Evolutionary conservation across 768 basidiomycete species (phyloP), one percentile per base, ranked within the genome.

Genomic region (Gelatoporia subvermispora): DNA sequence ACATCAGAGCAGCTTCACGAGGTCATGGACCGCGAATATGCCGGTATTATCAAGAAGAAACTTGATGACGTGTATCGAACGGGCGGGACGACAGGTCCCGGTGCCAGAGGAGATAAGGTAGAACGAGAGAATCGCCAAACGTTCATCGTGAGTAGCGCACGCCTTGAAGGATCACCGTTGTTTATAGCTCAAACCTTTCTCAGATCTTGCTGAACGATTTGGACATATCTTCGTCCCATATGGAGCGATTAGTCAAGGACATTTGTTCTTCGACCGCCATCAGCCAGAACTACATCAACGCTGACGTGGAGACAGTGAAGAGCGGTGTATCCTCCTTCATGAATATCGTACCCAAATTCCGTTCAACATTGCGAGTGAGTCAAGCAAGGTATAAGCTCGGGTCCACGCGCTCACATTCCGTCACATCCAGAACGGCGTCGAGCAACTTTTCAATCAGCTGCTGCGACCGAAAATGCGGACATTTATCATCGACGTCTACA

Each of bases 381-480:
- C 9, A 13, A 5, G 28, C 35, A 22, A 45, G 18, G 13, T 24
- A 13, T 20, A 8, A 23, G n/a, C 24, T 17, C 16, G 34, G 20
- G 3, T 38, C 11, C 25, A 15, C 11, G 13, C 2, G 21, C 18
- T 31, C 35, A 50, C 7, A 23, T 2, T 41, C 43, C 31, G 31
- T 51, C 11, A 48, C 2, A 10, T n/a, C 3, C 55, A 93, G 91
- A 72, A 78, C 2, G 91, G 94, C 15, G 72, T 96, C 22, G 96
- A 99, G 57, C 92, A 95, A 58, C 73, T 98, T 34, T 97, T 98
- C 73, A 97, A 93, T 58, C 95, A 98, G 62, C 74, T 97, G 9
- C 77, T 94, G 58, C 79, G 94, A 17, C 94, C 96, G 0, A 84
- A 83, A 50, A 66, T 99, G 41, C 82, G 96, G 21, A 87, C 80